Conservation (phyloP, 2,329 filamentous ascomycete species). For the Ascochyta pisi region DNA sequence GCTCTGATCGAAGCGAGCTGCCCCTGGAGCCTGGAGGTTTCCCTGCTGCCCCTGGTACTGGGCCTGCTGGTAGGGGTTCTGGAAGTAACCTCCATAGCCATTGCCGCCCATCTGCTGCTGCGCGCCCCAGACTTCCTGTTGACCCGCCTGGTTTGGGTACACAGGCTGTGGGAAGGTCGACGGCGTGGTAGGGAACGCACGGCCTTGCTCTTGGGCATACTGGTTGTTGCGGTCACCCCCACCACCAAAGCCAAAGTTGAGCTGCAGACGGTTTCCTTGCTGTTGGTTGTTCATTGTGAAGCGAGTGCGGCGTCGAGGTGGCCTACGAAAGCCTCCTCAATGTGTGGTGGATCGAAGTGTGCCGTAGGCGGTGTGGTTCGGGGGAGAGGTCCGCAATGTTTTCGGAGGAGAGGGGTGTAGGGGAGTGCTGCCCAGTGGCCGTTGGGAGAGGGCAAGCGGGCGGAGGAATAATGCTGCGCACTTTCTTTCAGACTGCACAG, state of each 20-base stretch:
- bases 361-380: slow-evolving; percentile 16
- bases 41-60: slow-evolving; percentile 60
- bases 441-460: slow-evolving; percentile 18
- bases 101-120: slow-evolving; percentile 52
- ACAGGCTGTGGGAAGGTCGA: slow-evolving; percentile 96
- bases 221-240: slow-evolving; percentile 48
- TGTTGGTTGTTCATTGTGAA: slow-evolving; percentile 48
- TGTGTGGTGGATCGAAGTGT: slow-evolving; percentile 12
- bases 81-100: slow-evolving; percentile 58
- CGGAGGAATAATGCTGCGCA: slow-evolving; percentile 18
- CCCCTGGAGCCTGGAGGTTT: slow-evolving; percentile 58
- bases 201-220: slow-evolving; percentile 53
- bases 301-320: slow-evolving; percentile 16
- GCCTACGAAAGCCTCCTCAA: slow-evolving; percentile 9
- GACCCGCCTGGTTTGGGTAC: slow-evolving; percentile 65
- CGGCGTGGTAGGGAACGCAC: slow-evolving; percentile 72
- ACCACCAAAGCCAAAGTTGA: slow-evolving; percentile 58
- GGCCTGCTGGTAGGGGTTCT: slow-evolving; percentile 55
- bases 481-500: slow-evolving; percentile 25
- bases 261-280: slow-evolving; percentile 56
- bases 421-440: slow-evolving; percentile 18
- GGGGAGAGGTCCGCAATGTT: slow-evolving; percentile 25
- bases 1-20: slow-evolving; percentile 72
- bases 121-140: slow-evolving; percentile 67
- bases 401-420: slow-evolving; percentile 18